Evolutionary conservation across 805 yeast species (phyloP).

Genomic region (Pichia eremophila): DNA sequence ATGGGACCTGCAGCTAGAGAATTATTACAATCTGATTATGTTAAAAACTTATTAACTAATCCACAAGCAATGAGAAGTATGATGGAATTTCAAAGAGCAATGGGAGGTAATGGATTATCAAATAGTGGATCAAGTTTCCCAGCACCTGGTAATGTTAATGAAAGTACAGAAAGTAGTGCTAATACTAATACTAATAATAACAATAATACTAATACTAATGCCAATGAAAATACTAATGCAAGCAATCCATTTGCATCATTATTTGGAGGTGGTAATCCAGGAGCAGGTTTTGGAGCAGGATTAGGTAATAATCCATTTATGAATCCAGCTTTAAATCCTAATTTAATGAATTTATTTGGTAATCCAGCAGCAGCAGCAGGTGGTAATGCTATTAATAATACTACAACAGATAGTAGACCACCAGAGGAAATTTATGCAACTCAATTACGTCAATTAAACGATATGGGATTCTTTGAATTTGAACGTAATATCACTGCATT

Average conservation of each 20-base stretch:
- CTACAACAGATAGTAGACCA: slow-evolving; percentile 64
- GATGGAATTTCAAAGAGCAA: slow-evolving; percentile 61
- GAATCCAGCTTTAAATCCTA: slow-evolving; percentile 41
- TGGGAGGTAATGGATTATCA: slow-evolving; percentile 25
- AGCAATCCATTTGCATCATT: slow-evolving; percentile 36
- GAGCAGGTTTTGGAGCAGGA: too few relatives aligned
- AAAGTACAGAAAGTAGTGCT: slow-evolving; percentile 8
- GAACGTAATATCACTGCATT: slow-evolving; percentile 87
- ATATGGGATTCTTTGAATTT: slow-evolving; percentile 84
- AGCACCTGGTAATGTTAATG: slow-evolving; percentile 36
- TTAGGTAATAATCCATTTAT: slow-evolving; percentile 19
- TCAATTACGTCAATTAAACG: slow-evolving; percentile 67
- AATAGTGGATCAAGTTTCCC: slow-evolving; percentile 31
- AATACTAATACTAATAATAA: slow-evolving; percentile 5
- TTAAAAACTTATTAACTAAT: slow-evolving; percentile 71
- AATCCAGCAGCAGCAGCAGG: slow-evolving; percentile 22
- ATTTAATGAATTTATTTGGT: slow-evolving; percentile 38
- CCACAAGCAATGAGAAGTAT: slow-evolving; percentile 80
- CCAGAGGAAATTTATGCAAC: slow-evolving; percentile 71
- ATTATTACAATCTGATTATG: slow-evolving; percentile 73
- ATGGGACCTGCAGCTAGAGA: slow-evolving; percentile 88
- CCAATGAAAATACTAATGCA: slow-evolving; percentile 18
- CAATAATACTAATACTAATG: slow-evolving; percentile 6
- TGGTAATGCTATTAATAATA: too few relatives aligned
- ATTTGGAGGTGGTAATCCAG: slow-evolving; percentile 21